These are phyloP conservation scores for Tuber microsphaerosporum DNA, from an alignment of 495 filamentous ascomycete species.

Conservation along the genomic window DNA sequence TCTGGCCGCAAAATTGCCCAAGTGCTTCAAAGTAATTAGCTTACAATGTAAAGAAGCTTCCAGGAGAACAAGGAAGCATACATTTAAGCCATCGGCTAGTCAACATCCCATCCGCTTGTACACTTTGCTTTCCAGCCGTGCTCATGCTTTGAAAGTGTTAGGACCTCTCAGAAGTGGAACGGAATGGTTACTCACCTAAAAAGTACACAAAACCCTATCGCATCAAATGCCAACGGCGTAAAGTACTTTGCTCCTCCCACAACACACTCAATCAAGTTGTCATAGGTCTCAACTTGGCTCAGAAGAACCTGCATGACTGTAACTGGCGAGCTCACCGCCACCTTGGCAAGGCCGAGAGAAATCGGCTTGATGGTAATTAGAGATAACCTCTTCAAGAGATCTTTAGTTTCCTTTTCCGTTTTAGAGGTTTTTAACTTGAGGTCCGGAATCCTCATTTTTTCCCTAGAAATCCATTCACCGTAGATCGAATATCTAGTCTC, in stretches of 20 bases:
- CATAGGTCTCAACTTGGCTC: constrained; percentile 80
- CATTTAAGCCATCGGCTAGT: constrained; percentile 74
- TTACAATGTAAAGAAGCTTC: constrained; percentile 6
- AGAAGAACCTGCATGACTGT: constrained; percentile 82
- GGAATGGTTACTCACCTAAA: constrained; percentile 53
- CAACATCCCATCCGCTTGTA: constrained; percentile 74
- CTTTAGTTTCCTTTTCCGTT: constrained; percentile 67
- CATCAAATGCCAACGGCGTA: constrained; percentile 83
- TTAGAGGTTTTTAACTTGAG: constrained; percentile 71
- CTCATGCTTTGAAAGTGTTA: constrained; percentile 35
- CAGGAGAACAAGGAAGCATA: constrained; percentile 33
- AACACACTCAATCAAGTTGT: constrained; percentile 84
- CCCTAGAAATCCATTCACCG: constrained; percentile 77
- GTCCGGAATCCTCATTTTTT: constrained; percentile 51
- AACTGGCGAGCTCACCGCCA: constrained; percentile 78
- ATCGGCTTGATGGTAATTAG: constrained; percentile 76
- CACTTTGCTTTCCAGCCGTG: constrained; percentile 61
- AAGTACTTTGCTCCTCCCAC: constrained; percentile 92
- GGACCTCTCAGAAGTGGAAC: constrained; percentile 68
- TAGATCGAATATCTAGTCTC: constrained; percentile 79
- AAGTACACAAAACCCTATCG: constrained; percentile 49
- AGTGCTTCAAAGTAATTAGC: constrained; percentile 52
- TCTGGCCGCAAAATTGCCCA: constrained; percentile 74
- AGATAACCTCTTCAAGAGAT: constrained; percentile 75
- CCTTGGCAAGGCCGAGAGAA: constrained; percentile 78